Evolutionary conservation across 768 basidiomycete species (phyloP).

Genomic region (Mycena galopus): DNA sequence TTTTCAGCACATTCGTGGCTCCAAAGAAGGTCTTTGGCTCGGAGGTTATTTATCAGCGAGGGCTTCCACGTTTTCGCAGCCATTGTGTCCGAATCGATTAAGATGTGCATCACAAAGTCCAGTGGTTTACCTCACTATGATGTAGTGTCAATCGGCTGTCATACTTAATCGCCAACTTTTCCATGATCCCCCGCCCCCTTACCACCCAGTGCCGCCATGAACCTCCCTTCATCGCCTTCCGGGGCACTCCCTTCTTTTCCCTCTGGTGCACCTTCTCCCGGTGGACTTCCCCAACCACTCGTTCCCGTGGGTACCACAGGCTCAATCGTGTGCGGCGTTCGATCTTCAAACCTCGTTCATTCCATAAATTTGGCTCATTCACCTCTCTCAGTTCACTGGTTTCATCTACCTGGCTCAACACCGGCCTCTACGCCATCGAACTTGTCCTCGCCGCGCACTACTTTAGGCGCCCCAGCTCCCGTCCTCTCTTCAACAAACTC

Average conservation of each 20-base stretch:
- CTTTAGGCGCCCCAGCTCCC: neutral
- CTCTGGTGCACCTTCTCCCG: neutral
- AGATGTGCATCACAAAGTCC: neutral
- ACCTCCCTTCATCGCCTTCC: neutral
- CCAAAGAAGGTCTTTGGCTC: neutral
- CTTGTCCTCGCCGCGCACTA: neutral
- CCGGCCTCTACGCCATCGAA: neutral
- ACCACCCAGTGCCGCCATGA: neutral
- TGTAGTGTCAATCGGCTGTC: neutral
- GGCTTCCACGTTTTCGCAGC: neutral
- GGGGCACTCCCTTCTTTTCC: neutral
- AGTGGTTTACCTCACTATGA: neutral
- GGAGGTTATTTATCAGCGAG: neutral
- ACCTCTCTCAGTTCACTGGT: neutral
- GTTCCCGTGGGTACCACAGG: neutral
- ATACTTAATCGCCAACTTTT: neutral
- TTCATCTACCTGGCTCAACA: neutral
- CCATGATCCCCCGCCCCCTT: no score
- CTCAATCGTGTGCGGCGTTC: neutral
- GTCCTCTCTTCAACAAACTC: neutral
- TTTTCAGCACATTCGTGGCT: neutral
- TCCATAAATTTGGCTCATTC: neutral
- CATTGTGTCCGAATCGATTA: neutral
- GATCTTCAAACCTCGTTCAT: neutral
- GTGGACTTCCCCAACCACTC: neutral